Base-by-base conservation (phyloP, 2,329 filamentous ascomycete species). In the Mariannaea sp. region DNA sequence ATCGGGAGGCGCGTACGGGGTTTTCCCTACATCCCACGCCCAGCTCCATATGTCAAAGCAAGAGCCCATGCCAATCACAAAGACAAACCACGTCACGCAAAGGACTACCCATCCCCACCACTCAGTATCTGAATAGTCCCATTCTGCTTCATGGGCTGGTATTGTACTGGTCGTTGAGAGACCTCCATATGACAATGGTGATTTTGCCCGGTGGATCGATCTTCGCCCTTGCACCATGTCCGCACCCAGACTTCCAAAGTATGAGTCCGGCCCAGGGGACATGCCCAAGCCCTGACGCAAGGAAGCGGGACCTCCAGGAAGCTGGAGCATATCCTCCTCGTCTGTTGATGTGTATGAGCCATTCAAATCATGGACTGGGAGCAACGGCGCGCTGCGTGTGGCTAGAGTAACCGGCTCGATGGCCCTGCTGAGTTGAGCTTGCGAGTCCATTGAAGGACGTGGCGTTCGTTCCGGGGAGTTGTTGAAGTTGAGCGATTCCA, bases 71-170 rank as follows among this genome's bases (percentile, higher is more conserved):
- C 94, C 94, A 1, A 94, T 85, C 16, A 97, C 92, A 70, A 99
- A 97, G 20, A 97, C 92, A 38, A 95, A 76, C 94, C 95, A 99
- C 0, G 95, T 99, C 40, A 90, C 87, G 33, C 89, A 76, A 26
- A 99, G 77, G 41, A 99, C 88, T 7, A 96, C 87, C 91, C 93
- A 99, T 1, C 94, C 94, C 93, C 94, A 99, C 86, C 90, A 96
- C 66, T 94, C 92, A 1, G 94, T 99, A 75, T 97, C 92, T 35
- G 87, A 85, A 68, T 97, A 97, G 73, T 96, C 90, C 87, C 91
- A 94, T 55, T 87, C 85, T 9, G 74, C 71, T 53, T 77, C 86
- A 64, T 73, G 70, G 12, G 72, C 66, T 8, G 76, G 73, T 7
- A 81, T 65, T 13, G 80, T 74, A 38, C 77, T 78, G 22, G 22